Conservation (phyloP, 208 protist species). For the Phytomonas francai region DNA sequence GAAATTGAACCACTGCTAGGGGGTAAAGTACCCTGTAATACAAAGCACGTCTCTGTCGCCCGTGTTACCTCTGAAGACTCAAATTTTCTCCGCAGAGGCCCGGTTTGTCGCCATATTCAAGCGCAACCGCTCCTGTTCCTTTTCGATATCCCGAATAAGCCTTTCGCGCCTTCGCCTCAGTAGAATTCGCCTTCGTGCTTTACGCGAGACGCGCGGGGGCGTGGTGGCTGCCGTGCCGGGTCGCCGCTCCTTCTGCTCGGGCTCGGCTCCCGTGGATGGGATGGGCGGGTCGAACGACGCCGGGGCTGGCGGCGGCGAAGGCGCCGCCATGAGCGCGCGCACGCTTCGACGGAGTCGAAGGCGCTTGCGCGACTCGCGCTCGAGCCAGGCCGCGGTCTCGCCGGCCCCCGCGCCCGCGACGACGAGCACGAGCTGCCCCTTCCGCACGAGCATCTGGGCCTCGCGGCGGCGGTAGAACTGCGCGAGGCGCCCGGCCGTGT, state of each 20-base stretch:
- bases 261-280: background rate
- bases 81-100: conserved; percentile 28
- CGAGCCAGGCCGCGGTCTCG: conserved; percentile 57
- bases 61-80: conserved; percentile 5
- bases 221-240: background rate
- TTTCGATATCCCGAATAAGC: conserved; percentile 62
- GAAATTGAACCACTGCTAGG: too few relatives aligned
- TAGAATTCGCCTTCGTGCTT: conserved; percentile 14
- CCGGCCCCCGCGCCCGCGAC: conserved; percentile 56
- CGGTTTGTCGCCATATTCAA: conserved; percentile 48
- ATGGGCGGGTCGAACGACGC: background rate
- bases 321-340: conserved; percentile 9
- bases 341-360: conserved; percentile 40
- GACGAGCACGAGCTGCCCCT: conserved; percentile 78
- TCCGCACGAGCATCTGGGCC: conserved; percentile 52
- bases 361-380: conserved; percentile 43
- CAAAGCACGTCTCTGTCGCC: background rate
- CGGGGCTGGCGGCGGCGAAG: background rate
- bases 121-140: conserved; percentile 67
- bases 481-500: conserved; percentile 62
- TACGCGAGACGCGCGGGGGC: conserved; percentile 7
- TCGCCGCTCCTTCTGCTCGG: background rate
- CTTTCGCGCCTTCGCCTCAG: conserved; percentile 23
- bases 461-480: conserved; percentile 71
- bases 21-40: too few relatives aligned